These are phyloP conservation scores for Tricharina praecox DNA, from an alignment of 495 filamentous ascomycete genomes.

Conservation along the genomic window DNA sequence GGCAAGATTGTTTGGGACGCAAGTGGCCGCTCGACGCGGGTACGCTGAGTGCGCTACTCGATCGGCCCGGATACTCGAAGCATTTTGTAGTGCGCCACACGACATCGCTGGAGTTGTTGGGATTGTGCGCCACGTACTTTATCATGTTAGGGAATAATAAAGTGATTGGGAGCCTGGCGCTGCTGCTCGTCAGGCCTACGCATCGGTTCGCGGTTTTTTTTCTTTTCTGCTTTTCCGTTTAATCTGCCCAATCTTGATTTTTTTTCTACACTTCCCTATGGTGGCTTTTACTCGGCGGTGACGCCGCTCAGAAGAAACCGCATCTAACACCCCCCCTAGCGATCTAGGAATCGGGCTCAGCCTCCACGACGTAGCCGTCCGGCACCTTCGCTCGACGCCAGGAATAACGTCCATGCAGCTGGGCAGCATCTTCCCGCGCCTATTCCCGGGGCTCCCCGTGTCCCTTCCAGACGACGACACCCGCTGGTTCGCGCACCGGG, in stretches of 20 bases:
- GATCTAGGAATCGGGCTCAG: slow-evolving; percentile 40
- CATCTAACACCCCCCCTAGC: slow-evolving; percentile 6
- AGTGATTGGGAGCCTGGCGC: slow-evolving; percentile 41
- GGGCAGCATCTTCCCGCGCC: slow-evolving; percentile 43
- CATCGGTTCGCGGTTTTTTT: slow-evolving; percentile 27
- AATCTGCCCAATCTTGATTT: too few species aligned
- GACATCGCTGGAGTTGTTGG: slow-evolving; percentile 34
- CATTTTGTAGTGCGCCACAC: slow-evolving; percentile 44
- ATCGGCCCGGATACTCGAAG: slow-evolving; percentile 43
- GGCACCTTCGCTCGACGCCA: slow-evolving; percentile 36
- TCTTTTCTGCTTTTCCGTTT: neutral
- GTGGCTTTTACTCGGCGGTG: too few species aligned
- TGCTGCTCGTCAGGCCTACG: slow-evolving; percentile 39
- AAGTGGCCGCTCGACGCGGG: slow-evolving; percentile 37
- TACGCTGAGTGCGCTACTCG: slow-evolving; percentile 37
- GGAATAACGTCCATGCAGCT: slow-evolving; percentile 41
- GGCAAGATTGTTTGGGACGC: slow-evolving; percentile 28
- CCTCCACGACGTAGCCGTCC: slow-evolving; percentile 38
- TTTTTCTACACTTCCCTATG: too few species aligned
- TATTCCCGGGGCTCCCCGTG: slow-evolving; percentile 39
- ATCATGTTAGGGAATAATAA: slow-evolving; percentile 38
- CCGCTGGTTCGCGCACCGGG: slow-evolving; percentile 41
- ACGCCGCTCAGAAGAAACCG: too few species aligned
- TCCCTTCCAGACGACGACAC: slow-evolving; percentile 30
- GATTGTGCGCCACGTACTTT: slow-evolving; percentile 44